Base-by-base conservation (phyloP, 2,329 filamentous ascomycete species). In the Alternaria brassicae region DNA sequence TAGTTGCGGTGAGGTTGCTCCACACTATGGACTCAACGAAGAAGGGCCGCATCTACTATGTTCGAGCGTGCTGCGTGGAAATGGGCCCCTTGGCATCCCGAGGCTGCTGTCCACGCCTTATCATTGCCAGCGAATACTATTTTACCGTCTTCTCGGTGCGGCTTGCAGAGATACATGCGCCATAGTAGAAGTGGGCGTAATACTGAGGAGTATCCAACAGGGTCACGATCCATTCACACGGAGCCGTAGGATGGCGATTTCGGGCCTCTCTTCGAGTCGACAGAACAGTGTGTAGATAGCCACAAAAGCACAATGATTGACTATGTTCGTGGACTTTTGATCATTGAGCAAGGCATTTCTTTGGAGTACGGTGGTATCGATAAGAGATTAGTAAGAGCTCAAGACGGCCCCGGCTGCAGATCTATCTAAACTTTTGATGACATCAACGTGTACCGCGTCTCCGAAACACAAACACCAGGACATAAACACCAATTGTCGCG, bases 361-460 rank as follows among this genome's bases (percentile, higher is more conserved):
- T n/a, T 13, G 5, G 8, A 27, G 4, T 4, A 4, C 25, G 25
- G 25, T 12, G 10, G 7, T 47, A 12, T 13, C 25, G n/a, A 47
- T 32, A 12, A 3, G 17, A 3, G 42, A 47, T 47, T 28, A 47
- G 28, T 47, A 48, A 48, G 44, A 12, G 30, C 13, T 5, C 3
- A 13, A 4, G 15, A 34, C 6, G 44, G 30, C 44, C 44, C 19
- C 30, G 44, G 44, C 44, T 23, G 44, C 44, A 34, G 28, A 23
- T 36, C 55, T 10, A 23, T 36, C 55, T 10, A 53, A 62, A 50
- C 32, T 62, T 63, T 51, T 41, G 56, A 55, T 62, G 58, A 63
- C 61, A 63, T 62, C 61, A 62, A 63, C 42, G 27, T 49, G 19
- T 8, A 47, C 34, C 37, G 44, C 44, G 42, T 44, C 50, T 32